These are phyloP conservation scores for Trichoderma atroviride DNA, from an alignment of 2,329 filamentous ascomycete species.

Conservation along the genomic window DNA sequence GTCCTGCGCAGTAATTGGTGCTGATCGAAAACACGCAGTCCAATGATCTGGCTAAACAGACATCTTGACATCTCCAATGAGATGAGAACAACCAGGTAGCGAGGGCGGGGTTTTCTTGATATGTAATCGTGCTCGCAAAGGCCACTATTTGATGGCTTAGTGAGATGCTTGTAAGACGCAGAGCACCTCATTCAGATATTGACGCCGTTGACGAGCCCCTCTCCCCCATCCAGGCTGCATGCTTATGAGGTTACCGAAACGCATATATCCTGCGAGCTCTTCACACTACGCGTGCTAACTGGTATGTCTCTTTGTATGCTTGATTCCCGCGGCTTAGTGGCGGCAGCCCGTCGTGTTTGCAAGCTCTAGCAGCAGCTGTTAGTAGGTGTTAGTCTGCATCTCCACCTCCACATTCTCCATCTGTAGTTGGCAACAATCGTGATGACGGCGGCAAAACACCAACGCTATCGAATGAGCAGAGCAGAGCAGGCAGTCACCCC, in stretches of 20 bases:
- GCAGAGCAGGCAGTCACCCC: neutral
- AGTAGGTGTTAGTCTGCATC: neutral
- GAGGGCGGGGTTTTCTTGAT: neutral
- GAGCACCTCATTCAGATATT: neutral
- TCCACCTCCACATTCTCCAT: neutral
- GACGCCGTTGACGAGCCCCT: neutral
- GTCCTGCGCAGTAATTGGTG: neutral
- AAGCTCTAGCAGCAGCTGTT: neutral
- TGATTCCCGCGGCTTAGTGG: neutral
- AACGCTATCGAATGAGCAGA: neutral
- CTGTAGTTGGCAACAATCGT: neutral
- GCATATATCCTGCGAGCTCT: neutral
- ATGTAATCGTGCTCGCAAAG: neutral
- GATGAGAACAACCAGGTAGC: neutral
- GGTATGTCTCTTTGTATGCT: slow-evolving; percentile 7
- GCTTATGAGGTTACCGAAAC: neutral
- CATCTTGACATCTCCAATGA: neutral
- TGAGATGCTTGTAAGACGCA: neutral
- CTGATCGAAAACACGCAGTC: neutral
- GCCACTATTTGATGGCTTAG: neutral
- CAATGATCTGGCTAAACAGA: neutral
- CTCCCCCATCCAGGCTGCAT: neutral
- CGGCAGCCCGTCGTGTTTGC: neutral
- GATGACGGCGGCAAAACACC: neutral
- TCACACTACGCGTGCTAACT: neutral